phyloP scores from a whole-genome alignment of 169 alveolate species.

The Plasmodium yoelii region DNA sequence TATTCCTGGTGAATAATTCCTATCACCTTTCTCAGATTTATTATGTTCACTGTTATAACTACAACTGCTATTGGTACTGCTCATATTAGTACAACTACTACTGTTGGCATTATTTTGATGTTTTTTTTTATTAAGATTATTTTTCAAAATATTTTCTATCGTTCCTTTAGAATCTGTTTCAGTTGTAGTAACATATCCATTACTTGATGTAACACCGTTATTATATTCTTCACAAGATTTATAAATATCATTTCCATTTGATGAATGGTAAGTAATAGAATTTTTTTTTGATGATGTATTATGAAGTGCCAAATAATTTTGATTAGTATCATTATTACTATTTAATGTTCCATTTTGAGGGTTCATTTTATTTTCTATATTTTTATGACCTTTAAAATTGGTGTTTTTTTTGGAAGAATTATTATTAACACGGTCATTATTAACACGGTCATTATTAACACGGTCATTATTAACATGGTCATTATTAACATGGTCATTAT shows the following conservation, averaged over 20 bases:
- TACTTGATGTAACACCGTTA: slow-evolving; percentile 44
- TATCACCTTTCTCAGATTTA: not conserved
- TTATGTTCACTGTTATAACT: not conserved
- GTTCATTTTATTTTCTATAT: slow-evolving; percentile 11
- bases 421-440: not conserved
- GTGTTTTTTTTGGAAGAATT: slow-evolving; percentile 1
- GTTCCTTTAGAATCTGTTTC: slow-evolving; percentile 69
- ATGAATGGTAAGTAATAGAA: slow-evolving; percentile 34
- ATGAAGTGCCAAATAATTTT: not conserved
- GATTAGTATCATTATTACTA: not conserved
- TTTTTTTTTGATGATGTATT: slow-evolving; percentile 16
- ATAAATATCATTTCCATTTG: slow-evolving; percentile 68
- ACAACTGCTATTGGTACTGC: slow-evolving; percentile 9
- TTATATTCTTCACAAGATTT: slow-evolving; percentile 60
- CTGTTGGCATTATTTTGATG: not conserved
- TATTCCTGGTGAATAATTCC: not conserved
- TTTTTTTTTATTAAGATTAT: slow-evolving; percentile 12
- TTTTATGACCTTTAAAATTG: slow-evolving; percentile 5
- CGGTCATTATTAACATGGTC: not conserved
- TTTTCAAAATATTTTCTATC: slow-evolving; percentile 28
- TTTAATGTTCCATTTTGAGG: not conserved
- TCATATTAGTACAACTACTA: not conserved
- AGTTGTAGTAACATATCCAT: slow-evolving; percentile 56
- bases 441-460: not conserved
- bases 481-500: not conserved